Evolutionary conservation across 176 grass and related monocot genomes (phyloP).

Genomic region (Alopecurus myosuroides): DNA sequence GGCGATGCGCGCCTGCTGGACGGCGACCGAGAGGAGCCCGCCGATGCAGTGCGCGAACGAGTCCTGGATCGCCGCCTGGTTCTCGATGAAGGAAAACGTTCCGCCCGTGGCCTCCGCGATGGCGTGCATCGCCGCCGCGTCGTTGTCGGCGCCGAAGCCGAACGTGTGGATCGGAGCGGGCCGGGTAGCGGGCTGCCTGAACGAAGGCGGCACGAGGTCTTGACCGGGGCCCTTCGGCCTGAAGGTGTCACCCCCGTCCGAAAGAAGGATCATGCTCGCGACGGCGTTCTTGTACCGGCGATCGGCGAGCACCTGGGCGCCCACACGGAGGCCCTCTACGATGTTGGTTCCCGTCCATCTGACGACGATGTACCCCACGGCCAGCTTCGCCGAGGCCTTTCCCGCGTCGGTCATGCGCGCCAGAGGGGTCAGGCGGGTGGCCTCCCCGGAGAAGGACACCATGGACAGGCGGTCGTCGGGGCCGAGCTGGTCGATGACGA

Average conservation of each 20-base stretch:
- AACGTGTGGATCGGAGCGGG: slow-evolving; percentile 57
- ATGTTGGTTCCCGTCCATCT: slow-evolving; percentile 35
- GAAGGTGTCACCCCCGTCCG: slow-evolving; percentile 43
- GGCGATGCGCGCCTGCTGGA: slow-evolving; percentile 42
- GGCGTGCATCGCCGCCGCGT: slow-evolving; percentile 67
- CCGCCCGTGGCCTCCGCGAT: slow-evolving; percentile 58
- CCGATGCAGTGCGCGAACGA: slow-evolving; percentile 75
- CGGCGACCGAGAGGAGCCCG: slow-evolving; percentile 57
- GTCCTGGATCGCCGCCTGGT: slow-evolving; percentile 52
- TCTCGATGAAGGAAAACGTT: slow-evolving; percentile 82
- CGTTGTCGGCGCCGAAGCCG: slow-evolving; percentile 69
- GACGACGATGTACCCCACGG: background rate
- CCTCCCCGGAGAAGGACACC: slow-evolving; percentile 26
- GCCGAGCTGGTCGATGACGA: slow-evolving; percentile 40
- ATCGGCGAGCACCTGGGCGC: slow-evolving; percentile 30
- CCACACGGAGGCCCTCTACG: slow-evolving; percentile 23
- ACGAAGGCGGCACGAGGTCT: slow-evolving; percentile 47
- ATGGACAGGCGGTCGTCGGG: slow-evolving; percentile 32
- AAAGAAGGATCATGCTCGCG: slow-evolving; percentile 30
- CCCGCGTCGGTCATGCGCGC: background rate
- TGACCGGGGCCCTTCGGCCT: background rate
- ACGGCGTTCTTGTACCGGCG: background rate
- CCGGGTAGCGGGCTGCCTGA: background rate
- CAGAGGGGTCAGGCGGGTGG: background rate
- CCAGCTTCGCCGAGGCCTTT: background rate